Evolutionary conservation across 345 rosid genomes (phyloP), one percentile per base, ranked within the genome.

Genomic region (Rhizophora mangle): DNA sequence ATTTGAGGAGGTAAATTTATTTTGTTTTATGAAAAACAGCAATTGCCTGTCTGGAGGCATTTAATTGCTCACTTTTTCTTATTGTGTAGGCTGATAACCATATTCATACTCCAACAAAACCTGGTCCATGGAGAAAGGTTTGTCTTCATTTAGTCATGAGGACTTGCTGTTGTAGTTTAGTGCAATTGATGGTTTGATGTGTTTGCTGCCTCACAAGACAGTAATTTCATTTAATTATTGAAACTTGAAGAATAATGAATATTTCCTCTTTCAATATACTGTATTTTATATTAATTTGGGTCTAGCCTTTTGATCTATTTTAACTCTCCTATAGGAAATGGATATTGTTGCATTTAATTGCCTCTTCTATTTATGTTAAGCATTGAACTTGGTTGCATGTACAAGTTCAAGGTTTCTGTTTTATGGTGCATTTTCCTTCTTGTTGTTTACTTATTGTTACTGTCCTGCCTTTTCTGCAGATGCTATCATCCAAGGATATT

Each of bases 1-100:
- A 75, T 87, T 87, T 83, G 92, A 87, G 6, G 92, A 87, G 89
- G 91, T 87, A 59, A 32, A 39, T 36, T 34, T 19, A 32, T 59
- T 11, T 58, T 69, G 19, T 58, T 59, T 9, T 66, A 8, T 29
- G 36, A n/a, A 67, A 19, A 21, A n/a, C 63, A 43, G 3, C 57
- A 8, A 56, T 36, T 24, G 5, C 26, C 15, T 47, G 24, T 18
- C 4, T n/a, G 19, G 56, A 31, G 5, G 51, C 10, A 36, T 58
- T 22, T 52, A 36, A 19, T 68, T 51, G 19, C 63, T 72, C 3
- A 69, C 30, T 37, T 68, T 68, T 49, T 24, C 31, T 55, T 31
- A 37, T 71, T 52, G 29, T 72, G 73, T 62, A 77, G 81, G 64
- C 19, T 57, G 81, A 77, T 39, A 65, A 53, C 60, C 81, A 77